Conservation (phyloP, 2,329 filamentous ascomycete genomes). For the Aciculosporium take region DNA sequence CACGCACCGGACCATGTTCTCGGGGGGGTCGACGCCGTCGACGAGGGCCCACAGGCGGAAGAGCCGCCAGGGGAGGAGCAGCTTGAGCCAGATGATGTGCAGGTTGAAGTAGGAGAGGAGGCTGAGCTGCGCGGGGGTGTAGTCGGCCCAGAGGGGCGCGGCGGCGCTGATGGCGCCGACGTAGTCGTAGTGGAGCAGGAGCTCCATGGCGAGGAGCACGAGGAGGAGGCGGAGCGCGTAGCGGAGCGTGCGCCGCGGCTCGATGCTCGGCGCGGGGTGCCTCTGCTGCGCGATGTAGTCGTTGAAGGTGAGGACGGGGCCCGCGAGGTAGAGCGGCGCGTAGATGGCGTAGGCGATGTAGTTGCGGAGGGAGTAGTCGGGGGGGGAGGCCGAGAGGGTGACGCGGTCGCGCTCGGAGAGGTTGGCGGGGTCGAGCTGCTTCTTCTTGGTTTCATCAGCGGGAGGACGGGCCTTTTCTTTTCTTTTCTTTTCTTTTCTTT, state of each 20-base stretch:
- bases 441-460: slow-evolving; percentile 79
- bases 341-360: slow-evolving; percentile 86
- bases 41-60: slow-evolving; percentile 92
- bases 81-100: slow-evolving; percentile 94
- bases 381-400: slow-evolving; percentile 52
- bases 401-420: slow-evolving; percentile 84
- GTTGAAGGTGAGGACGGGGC: slow-evolving; percentile 93
- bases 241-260: slow-evolving; percentile 52
- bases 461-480: slow-evolving; percentile 3
- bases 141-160: slow-evolving; percentile 63
- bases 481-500: no score
- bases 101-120: slow-evolving; percentile 93
- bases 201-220: slow-evolving; percentile 74
- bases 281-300: slow-evolving; percentile 85
- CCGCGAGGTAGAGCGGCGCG: slow-evolving; percentile 80
- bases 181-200: slow-evolving; percentile 84
- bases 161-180: slow-evolving; percentile 82
- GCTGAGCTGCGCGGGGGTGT: slow-evolving; percentile 74
- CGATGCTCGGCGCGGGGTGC: slow-evolving; percentile 58
- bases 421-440: slow-evolving; percentile 75
- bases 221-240: slow-evolving; percentile 76
- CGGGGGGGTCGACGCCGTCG: slow-evolving; percentile 85
- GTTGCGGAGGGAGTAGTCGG: slow-evolving; percentile 68
- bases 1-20: slow-evolving; percentile 97
- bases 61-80: slow-evolving; percentile 93